These are phyloP conservation scores for Magnolia sinica DNA, from an alignment of 164 flowering plant genomes.

Conservation along the genomic window DNA sequence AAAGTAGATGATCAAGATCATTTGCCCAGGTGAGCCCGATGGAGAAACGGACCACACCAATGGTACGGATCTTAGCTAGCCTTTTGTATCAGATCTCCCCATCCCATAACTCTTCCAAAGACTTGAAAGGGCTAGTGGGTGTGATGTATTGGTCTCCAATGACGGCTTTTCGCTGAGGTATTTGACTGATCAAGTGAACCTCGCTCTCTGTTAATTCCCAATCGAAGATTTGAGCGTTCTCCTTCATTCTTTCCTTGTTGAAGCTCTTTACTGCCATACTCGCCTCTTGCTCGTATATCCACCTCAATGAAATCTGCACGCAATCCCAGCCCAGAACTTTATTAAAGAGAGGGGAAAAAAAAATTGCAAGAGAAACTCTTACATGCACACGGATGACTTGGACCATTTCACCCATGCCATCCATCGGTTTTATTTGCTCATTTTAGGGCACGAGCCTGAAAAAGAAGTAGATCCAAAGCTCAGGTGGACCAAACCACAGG, in stretches of 20 bases:
- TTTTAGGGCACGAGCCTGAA: too few relatives aligned
- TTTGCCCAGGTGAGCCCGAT: too few relatives aligned
- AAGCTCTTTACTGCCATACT: constrained; percentile 27
- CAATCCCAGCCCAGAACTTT: too few relatives aligned
- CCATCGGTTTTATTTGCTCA: too few relatives aligned
- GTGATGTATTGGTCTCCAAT: not conserved
- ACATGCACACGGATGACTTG: too few relatives aligned
- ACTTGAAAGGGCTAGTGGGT: constrained; percentile 21
- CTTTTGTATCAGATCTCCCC: constrained; percentile 28
- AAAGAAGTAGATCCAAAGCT: too few relatives aligned
- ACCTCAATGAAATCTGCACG: constrained; percentile 25
- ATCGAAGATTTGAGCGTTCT: constrained; percentile 28
- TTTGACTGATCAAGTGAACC: constrained; percentile 10
- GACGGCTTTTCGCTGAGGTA: constrained; percentile 15
- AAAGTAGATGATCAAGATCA: too few relatives aligned
- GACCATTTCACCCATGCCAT: too few relatives aligned
- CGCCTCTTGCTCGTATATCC: constrained; percentile 31
- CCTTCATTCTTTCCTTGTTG: constrained; percentile 24
- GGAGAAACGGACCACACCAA: too few relatives aligned
- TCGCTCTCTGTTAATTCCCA: constrained; percentile 31
- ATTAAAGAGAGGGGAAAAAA: not conserved
- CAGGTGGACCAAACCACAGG: too few relatives aligned
- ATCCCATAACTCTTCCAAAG: constrained; percentile 32
- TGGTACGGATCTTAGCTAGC: too few relatives aligned
- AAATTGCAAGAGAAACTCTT: too few relatives aligned